Evolutionary conservation across 2,329 filamentous ascomycete genomes (phyloP).

Genomic region (Amauroascus niger): DNA sequence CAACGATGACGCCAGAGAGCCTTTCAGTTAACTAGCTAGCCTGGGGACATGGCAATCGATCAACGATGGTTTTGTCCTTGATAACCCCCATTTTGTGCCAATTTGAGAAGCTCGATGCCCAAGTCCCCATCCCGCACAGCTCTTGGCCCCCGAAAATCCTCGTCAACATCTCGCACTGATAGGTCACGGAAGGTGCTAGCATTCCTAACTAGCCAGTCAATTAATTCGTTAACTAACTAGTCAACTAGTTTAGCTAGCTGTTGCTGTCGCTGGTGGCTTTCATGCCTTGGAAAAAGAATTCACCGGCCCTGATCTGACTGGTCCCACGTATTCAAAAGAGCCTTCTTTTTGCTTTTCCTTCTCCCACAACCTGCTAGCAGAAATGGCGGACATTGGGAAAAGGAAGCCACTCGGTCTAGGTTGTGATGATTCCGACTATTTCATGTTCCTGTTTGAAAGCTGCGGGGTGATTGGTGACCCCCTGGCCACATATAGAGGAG

Average conservation of each 20-base stretch:
- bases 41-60: too few species aligned
- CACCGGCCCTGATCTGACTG: neutral
- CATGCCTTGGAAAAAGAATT: neutral
- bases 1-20: too few species aligned
- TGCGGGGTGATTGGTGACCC: neutral
- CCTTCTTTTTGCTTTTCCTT: neutral
- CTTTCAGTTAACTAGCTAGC: too few species aligned
- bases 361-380: neutral
- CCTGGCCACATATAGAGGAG: neutral
- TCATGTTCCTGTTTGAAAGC: neutral
- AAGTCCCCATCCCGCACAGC: neutral
- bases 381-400: neutral
- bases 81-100: conserved; percentile 1
- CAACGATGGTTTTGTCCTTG: too few species aligned
- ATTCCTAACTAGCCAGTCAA: neutral
- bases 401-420: too few species aligned
- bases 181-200: neutral
- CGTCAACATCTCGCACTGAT: conserved; percentile 4
- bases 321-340: conserved; percentile 8
- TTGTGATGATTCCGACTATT: too few species aligned
- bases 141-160: conserved; percentile 2
- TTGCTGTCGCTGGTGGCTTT: conserved; percentile 8
- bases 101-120: neutral
- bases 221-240: neutral
- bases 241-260: too few species aligned